Evolutionary conservation across 306 rosid species (phyloP).

Genomic region (Boehmeria nivea): DNA sequence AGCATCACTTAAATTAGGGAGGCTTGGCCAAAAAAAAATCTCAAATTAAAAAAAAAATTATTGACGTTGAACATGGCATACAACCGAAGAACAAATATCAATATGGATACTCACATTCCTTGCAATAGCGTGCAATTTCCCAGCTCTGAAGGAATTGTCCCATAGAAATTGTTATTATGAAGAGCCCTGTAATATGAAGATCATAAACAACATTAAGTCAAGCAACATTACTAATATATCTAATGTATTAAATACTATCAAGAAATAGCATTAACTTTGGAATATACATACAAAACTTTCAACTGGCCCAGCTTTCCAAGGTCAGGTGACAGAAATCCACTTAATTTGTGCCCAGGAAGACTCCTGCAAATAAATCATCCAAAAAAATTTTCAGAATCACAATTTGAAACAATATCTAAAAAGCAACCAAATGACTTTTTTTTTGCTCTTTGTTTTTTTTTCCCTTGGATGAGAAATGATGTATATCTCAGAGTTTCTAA

Average conservation of each 20-base stretch:
- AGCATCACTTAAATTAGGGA: no score
- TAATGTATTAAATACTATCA: conserved; percentile 11
- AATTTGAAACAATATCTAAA: conserved; percentile 8
- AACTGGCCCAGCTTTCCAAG: conserved; percentile 84
- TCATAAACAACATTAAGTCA: conserved; percentile 25
- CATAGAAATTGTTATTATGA: conserved; percentile 74
- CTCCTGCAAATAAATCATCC: conserved; percentile 50
- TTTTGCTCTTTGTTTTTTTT: no score
- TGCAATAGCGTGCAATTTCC: conserved; percentile 82
- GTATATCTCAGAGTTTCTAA: no score
- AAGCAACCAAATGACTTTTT: no score
- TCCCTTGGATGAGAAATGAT: no score
- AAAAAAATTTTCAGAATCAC: conserved; percentile 25
- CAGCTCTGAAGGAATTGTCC: conserved; percentile 82
- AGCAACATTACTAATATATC: conserved; percentile 1
- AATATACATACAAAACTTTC: conserved; percentile 66
- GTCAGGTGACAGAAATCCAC: conserved; percentile 72
- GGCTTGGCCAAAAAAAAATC: no score
- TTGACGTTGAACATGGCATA: no score
- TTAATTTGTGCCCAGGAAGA: conserved; percentile 65
- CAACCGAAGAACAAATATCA: neutral
- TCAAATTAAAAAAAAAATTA: no score
- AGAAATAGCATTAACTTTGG: conserved; percentile 1
- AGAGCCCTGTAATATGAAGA: conserved; percentile 58
- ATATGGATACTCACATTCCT: conserved; percentile 52